These are phyloP conservation scores for Sesbania bispinosa DNA, from an alignment of 306 rosid species.

Conservation along the genomic window DNA sequence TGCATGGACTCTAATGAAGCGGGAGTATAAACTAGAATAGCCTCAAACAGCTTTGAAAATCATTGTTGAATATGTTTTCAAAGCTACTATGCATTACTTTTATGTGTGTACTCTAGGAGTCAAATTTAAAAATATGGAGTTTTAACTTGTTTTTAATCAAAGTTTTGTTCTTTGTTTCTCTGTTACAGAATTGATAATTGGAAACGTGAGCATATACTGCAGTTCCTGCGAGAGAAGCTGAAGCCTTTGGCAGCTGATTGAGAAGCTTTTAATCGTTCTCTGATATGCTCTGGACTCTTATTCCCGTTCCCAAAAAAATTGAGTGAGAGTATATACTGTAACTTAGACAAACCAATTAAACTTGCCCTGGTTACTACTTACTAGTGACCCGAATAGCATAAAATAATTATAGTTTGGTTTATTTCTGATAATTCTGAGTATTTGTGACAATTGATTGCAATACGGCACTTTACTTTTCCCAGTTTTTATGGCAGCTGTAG, in stretches of 20 bases:
- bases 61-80: background rate
- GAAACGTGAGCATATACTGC: slow-evolving; percentile 91
- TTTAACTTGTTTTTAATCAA: background rate
- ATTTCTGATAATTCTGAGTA: background rate
- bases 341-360: background rate
- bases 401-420: background rate
- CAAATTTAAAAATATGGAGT: background rate
- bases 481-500: background rate
- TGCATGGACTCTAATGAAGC: background rate
- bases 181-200: slow-evolving; percentile 83
- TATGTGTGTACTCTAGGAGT: background rate
- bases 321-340: background rate
- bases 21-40: background rate
- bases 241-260: slow-evolving; percentile 48
- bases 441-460: slow-evolving; percentile 8
- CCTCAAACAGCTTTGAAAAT: background rate
- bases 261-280: slow-evolving; percentile 23
- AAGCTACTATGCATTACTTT: background rate
- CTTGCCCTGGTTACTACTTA: background rate
- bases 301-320: background rate
- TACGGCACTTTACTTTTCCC: background rate
- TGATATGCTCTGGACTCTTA: background rate
- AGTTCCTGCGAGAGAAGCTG: slow-evolving; percentile 78
- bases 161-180: background rate
- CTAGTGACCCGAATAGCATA: background rate